Conservation (phyloP, 805 yeast species). For the Cephaloascus fragrans region DNA sequence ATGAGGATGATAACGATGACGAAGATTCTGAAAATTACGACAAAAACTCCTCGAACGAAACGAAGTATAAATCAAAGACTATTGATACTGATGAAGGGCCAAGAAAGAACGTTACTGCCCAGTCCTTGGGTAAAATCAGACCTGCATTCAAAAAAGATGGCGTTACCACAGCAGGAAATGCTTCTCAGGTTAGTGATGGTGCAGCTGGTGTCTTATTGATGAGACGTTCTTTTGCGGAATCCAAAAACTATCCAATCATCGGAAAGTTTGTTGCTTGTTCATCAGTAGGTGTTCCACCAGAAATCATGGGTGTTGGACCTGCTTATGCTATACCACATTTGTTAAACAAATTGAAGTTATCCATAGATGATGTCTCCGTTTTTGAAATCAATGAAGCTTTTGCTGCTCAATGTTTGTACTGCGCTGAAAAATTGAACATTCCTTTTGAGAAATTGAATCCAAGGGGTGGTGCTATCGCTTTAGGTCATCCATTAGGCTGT, state of each 20-base stretch:
- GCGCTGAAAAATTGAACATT: slow-evolving; percentile 55
- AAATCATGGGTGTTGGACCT: slow-evolving; percentile 97
- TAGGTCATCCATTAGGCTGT: slow-evolving; percentile 84
- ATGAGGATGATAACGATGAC: slow-evolving; percentile 49
- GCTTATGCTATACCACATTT: slow-evolving; percentile 89
- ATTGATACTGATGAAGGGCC: slow-evolving; percentile 84
- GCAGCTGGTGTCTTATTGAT: slow-evolving; percentile 84
- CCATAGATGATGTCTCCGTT: slow-evolving; percentile 56
- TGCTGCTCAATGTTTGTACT: slow-evolving; percentile 87
- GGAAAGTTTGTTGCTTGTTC: slow-evolving; percentile 77
- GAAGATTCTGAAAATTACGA: slow-evolving; percentile 26
- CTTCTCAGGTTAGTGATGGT: slow-evolving; percentile 94
- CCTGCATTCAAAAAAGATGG: slow-evolving; percentile 88
- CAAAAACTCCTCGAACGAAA: slow-evolving; percentile 5
- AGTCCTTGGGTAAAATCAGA: slow-evolving; percentile 60
- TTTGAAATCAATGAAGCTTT: slow-evolving; percentile 95
- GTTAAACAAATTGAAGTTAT: slow-evolving; percentile 50
- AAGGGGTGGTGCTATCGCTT: slow-evolving; percentile 93
- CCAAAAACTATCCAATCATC: slow-evolving; percentile 56
- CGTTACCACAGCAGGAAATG: slow-evolving; percentile 89
- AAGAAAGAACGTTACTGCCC: slow-evolving; percentile 75
- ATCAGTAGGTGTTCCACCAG: slow-evolving; percentile 91
- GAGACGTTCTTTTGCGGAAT: slow-evolving; percentile 78
- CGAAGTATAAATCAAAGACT: slow-evolving; percentile 18
- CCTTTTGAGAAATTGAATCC: slow-evolving; percentile 63